phyloP scores from a whole-genome alignment of 169 alveolate genomes.

The Cryptosporidium sp. region DNA sequence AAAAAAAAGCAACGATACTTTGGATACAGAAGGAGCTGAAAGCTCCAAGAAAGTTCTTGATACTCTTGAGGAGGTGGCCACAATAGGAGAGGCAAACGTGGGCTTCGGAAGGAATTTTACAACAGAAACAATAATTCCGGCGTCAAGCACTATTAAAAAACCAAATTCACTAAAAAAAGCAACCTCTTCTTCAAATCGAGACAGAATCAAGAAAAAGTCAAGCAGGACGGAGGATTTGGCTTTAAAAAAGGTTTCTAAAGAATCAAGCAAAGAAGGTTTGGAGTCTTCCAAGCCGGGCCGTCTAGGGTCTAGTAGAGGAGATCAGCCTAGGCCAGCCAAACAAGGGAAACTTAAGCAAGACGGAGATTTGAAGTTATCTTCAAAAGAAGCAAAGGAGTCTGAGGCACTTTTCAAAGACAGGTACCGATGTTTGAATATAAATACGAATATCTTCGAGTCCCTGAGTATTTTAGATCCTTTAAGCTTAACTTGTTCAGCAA shows the following conservation, averaged over 20 bases:
- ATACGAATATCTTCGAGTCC: not conserved
- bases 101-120: not conserved
- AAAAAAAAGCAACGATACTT: not conserved
- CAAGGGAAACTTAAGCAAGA: not conserved
- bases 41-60: not conserved
- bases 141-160: not conserved
- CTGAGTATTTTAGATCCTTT: not conserved
- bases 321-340: not conserved
- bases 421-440: not conserved
- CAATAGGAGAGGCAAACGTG: not conserved
- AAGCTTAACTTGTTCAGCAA: not conserved
- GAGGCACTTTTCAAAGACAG: not conserved
- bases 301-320: slow-evolving; percentile 5
- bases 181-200: not conserved
- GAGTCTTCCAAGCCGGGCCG: not conserved
- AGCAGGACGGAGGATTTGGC: not conserved
- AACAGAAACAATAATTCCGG: not conserved
- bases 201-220: not conserved
- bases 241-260: not conserved
- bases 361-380: not conserved
- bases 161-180: slow-evolving; percentile 22
- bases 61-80: not conserved
- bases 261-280: not conserved
- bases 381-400: not conserved
- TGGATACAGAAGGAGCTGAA: not conserved